Conservation (phyloP, 2,329 filamentous ascomycete species). For the Fusarium miscanthi region DNA sequence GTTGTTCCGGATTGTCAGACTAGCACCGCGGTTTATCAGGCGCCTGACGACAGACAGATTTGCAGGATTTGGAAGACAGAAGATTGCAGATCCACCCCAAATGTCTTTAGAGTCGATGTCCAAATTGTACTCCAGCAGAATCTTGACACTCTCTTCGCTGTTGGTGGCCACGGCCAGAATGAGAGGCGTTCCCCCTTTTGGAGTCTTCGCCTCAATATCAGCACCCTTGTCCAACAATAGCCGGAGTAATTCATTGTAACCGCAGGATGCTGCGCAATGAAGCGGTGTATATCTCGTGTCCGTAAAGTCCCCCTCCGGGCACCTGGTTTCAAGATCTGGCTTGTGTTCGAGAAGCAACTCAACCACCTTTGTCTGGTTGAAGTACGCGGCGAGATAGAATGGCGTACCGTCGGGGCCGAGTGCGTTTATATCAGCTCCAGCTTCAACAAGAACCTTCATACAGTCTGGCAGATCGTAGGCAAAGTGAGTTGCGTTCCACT, state of each 20-base stretch:
- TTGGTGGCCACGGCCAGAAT: not conserved
- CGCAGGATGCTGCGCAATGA: not conserved
- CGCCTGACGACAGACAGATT: not conserved
- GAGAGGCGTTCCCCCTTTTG: not conserved
- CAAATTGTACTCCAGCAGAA: not conserved
- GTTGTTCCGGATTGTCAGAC: not conserved
- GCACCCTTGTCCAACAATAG: not conserved
- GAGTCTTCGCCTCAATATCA: not conserved
- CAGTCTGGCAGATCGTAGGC: not conserved
- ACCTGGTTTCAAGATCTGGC: not conserved
- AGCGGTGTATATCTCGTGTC: not conserved
- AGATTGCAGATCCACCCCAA: fast-evolving
- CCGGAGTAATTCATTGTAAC: not conserved
- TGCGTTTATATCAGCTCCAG: not conserved
- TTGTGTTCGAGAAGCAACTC: not conserved
- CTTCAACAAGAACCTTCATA: not conserved
- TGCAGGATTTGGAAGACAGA: not conserved
- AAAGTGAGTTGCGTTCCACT: not conserved
- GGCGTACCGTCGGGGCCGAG: not conserved
- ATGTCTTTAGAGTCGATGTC: fast-evolving
- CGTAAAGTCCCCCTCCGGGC: not conserved
- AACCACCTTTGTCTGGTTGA: not conserved
- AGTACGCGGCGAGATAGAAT: not conserved
- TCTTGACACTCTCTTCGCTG: not conserved
- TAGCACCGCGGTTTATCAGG: not conserved